Conservation (phyloP, 176 grass and related monocot species). For the Triticum timopheevii region DNA sequence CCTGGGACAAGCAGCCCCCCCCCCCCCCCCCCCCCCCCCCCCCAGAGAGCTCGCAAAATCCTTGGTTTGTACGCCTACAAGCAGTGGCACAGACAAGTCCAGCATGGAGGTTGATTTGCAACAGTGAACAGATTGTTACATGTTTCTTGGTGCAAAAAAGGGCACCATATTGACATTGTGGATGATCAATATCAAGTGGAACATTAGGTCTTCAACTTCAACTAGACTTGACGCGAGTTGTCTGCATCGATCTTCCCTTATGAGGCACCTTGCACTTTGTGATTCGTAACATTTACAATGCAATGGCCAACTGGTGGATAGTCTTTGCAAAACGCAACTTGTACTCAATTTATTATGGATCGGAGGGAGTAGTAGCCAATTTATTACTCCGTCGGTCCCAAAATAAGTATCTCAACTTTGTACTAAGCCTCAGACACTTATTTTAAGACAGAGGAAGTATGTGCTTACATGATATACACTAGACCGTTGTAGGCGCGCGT, state of each 20-base stretch:
- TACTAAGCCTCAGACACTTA: too few relatives aligned
- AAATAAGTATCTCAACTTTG: too few relatives aligned
- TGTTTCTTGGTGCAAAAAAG: background rate
- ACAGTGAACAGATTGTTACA: background rate
- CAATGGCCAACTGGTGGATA: background rate
- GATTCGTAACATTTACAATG: slow-evolving; percentile 4
- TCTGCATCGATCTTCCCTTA: background rate
- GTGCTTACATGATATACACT: too few relatives aligned
- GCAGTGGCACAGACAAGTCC: slow-evolving; percentile 18
- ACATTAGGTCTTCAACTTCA: slow-evolving; percentile 13
- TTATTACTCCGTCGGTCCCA: too few relatives aligned
- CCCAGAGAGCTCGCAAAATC: slow-evolving; percentile 41
- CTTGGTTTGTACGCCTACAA: background rate
- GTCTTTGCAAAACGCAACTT: slow-evolving; percentile 19
- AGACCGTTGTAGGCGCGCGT: too few relatives aligned
- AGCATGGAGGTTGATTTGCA: slow-evolving; percentile 27
- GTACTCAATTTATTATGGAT: background rate
- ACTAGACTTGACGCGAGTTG: background rate
- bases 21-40: slow-evolving; percentile 36
- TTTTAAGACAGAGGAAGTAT: too few relatives aligned
- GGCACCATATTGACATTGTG: background rate
- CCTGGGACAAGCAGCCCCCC: slow-evolving; percentile 27
- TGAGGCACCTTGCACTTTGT: slow-evolving; percentile 7
- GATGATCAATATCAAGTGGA: slow-evolving; percentile 16
- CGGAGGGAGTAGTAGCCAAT: too few relatives aligned